Evolutionary conservation across 2,329 filamentous ascomycete species (phyloP).

Genomic region (Cladosporium sp.): DNA sequence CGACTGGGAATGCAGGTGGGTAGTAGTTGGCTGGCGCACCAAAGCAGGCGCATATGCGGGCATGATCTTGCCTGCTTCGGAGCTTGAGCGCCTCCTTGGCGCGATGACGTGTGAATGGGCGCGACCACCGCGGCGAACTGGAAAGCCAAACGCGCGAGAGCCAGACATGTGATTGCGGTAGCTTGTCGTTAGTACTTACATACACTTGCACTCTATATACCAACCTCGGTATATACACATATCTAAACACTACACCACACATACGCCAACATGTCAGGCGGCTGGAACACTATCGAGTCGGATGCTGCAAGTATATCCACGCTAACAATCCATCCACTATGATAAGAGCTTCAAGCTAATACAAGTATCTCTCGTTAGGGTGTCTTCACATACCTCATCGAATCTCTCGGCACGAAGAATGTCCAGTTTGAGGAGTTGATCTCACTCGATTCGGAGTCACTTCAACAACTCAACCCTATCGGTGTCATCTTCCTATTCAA

Average conservation of each 20-base stretch:
- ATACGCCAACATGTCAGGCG: constrained; percentile 51
- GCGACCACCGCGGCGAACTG: constrained; percentile 10
- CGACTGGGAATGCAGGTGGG: constrained; percentile 8
- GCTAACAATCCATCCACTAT: constrained; percentile 8
- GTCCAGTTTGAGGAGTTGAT: constrained; percentile 98
- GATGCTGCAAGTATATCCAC: constrained; percentile 70
- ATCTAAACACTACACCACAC: not conserved
- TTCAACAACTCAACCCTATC: constrained; percentile 59
- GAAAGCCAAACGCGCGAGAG: constrained; percentile 12
- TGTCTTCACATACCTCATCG: constrained; percentile 95
- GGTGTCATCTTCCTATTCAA: constrained; percentile 99
- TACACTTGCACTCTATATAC: not conserved
- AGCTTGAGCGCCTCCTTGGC: constrained; percentile 6
- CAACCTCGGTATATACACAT: not conserved
- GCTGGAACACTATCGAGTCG: constrained; percentile 98
- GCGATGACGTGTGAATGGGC: constrained; percentile 15
- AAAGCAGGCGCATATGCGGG: constrained; percentile 6
- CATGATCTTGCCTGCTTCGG: constrained; percentile 6
- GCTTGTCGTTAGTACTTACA: not conserved
- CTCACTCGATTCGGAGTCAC: constrained; percentile 75
- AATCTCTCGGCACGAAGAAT: constrained; percentile 85
- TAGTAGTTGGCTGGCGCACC: constrained; percentile 1
- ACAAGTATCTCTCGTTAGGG: constrained; percentile 59
- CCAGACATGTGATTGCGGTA: constrained; percentile 4
- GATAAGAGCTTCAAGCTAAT: constrained; percentile 14